Conservation (phyloP, 495 filamentous ascomycete species). For the Talaromyces wortmannii region DNA sequence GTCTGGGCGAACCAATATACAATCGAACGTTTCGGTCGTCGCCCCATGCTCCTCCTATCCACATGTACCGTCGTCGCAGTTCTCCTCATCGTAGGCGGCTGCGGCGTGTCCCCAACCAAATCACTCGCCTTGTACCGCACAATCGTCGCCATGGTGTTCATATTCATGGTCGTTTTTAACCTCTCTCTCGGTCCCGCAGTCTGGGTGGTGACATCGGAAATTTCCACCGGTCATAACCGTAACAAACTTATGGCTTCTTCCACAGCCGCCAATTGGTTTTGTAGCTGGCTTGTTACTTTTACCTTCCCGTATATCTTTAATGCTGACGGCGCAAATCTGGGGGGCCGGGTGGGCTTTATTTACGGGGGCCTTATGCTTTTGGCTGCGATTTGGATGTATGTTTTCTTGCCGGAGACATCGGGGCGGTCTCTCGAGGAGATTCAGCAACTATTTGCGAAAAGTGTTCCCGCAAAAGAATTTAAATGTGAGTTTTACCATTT, state of each 20-base stretch:
- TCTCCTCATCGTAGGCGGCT: too few species aligned
- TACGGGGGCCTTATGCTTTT: not conserved
- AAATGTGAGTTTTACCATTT: too few species aligned
- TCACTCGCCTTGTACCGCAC: too few species aligned
- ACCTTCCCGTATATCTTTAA: not conserved
- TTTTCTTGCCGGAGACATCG: conserved; percentile 16
- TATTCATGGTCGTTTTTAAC: too few species aligned
- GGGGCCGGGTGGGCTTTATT: not conserved
- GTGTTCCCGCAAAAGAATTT: too few species aligned
- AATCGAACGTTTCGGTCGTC: not conserved
- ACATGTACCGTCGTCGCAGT: too few species aligned
- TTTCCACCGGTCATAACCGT: not conserved
- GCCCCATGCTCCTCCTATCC: not conserved
- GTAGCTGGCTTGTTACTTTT: not conserved
- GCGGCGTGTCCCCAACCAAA: too few species aligned
- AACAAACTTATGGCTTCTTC: too few species aligned
- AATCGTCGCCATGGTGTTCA: too few species aligned
- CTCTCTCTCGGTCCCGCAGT: too few species aligned
- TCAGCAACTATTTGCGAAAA: conserved; percentile 10
- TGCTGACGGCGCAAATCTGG: not conserved
- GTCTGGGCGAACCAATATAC: not conserved
- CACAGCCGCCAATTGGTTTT: not conserved
- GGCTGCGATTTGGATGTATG: not conserved
- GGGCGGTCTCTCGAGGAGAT: conserved; percentile 16
- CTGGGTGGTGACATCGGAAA: not conserved